Evolutionary conservation across 495 filamentous ascomycete species (phyloP).

Genomic region (Podospora didyma): DNA sequence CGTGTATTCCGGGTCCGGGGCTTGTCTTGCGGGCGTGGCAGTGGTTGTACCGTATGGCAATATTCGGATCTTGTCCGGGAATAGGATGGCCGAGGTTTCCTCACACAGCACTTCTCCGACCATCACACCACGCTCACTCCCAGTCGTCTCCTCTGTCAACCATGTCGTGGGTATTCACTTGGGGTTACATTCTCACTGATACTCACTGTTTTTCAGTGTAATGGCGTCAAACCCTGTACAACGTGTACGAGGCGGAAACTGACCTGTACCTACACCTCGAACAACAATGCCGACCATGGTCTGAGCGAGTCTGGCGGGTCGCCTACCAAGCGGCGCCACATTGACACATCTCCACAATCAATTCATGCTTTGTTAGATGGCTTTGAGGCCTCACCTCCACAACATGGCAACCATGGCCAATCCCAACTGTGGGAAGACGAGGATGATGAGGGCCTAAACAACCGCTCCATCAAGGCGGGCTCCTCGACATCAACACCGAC

Average conservation of each 20-base stretch:
- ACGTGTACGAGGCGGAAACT: constrained; percentile 60
- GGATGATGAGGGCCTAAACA: constrained; percentile 21
- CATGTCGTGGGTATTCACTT: background rate
- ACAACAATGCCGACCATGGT: constrained; percentile 28
- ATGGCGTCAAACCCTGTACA: constrained; percentile 65
- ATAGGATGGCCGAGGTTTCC: background rate
- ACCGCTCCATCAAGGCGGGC: constrained; percentile 9
- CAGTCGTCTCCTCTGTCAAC: background rate
- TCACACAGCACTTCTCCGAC: background rate
- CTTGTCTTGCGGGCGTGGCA: too few species aligned
- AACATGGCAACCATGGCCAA: constrained; percentile 5
- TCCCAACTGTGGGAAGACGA: constrained; percentile 25
- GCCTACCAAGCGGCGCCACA: constrained; percentile 44
- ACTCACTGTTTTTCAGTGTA: constrained; percentile 47
- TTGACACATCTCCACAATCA: constrained; percentile 32
- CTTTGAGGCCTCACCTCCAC: constrained; percentile 12
- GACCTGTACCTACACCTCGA: constrained; percentile 46
- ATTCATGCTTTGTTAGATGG: constrained; percentile 17
- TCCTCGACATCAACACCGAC: constrained; percentile 15
- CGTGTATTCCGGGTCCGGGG: background rate
- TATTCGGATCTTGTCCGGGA: background rate
- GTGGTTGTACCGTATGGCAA: background rate
- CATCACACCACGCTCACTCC: background rate
- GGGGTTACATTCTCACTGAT: constrained; percentile 11
- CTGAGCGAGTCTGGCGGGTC: constrained; percentile 32